Evolutionary conservation across 2,329 filamentous ascomycete species (phyloP), one percentile per base, ranked within the genome.

Genomic region (Apiospora aurea): DNA sequence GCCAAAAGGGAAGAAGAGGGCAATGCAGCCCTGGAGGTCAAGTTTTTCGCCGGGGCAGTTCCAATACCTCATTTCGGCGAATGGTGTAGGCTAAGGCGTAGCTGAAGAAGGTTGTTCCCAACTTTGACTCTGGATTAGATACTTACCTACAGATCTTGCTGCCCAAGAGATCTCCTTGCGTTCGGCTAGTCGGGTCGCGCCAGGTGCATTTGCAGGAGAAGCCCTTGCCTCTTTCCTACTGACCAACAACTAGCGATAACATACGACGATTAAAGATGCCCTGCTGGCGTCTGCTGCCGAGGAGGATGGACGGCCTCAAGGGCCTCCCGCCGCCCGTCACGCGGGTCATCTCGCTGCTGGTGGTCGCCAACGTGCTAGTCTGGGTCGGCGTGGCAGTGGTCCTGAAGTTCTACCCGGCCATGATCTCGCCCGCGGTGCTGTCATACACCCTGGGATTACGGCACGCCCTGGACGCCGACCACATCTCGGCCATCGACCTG

Each of bases 381-480:
- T 92, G 90, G 90, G 83, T 84, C 69, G 84, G 82, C 21, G 83
- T 84, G 34, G 89, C 84, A 73, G 81, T 90, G 6, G 83, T 89
- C 26, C 83, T 91, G 24, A 85, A 83, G 75, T 86, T 84, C 75
- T 84, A 89, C 79, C 85, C 88, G 0, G 84, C 87, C 0, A 88
- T 98, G 74, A 90, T 95, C 69, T 93, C 93, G 1, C 92, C 95
- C 2, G 94, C 95, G 1, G 91, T 95, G 1, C 88, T 98, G 0
- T 92, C 95, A 38, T 98, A 97, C 81, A 94, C 94, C 0, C 88
- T 98, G 14, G 96, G 96, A 2, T 88, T 98, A 16, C 92, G 96
- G 57, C 96, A 98, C 85, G 96, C 96, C n/a, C 90, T 98, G 64
- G 96, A 98, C 79, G 96, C 96, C n/a, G 96, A 98, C 82, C 96